Conservation (phyloP, 2,329 filamentous ascomycete genomes). For the Penicillium sp. region DNA sequence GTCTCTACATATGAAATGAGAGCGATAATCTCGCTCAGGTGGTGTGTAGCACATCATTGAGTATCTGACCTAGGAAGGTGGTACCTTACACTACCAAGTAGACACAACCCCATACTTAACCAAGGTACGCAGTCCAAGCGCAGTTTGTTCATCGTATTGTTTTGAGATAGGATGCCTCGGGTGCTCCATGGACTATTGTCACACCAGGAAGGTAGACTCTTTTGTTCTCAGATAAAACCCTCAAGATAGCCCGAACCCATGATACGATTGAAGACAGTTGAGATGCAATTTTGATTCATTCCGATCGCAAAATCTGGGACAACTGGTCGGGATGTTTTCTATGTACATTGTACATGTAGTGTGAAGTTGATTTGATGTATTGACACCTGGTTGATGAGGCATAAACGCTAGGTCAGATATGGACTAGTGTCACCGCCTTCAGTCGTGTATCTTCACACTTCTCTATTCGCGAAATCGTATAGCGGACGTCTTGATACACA, state of each 20-base stretch:
- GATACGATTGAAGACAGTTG: too few species aligned
- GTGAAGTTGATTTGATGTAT: not conserved
- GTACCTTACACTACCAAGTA: not conserved
- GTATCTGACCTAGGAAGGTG: not conserved
- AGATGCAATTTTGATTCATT: not conserved
- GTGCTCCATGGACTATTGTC: not conserved
- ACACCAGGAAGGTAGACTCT: not conserved
- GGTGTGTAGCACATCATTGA: not conserved
- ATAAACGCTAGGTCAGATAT: not conserved
- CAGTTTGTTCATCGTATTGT: not conserved
- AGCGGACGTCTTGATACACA: not conserved
- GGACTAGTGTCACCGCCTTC: constrained; percentile 3
- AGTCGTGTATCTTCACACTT: constrained; percentile 5
- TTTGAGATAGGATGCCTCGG: not conserved
- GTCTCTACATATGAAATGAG: not conserved
- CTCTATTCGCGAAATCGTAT: not conserved
- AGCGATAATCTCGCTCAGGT: not conserved
- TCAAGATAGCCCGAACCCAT: too few species aligned
- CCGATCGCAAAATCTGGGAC: not conserved
- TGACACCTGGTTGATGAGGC: not conserved
- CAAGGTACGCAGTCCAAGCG: not conserved
- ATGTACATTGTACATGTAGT: not conserved
- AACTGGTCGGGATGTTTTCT: too few species aligned
- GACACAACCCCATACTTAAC: too few species aligned
- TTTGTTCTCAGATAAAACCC: too few species aligned